A percentile compares a stretch with the other conserved stretches of the same genome.
Conservation (phyloP, 306 rosid genomes). For the Calophaca sinica region DNA sequence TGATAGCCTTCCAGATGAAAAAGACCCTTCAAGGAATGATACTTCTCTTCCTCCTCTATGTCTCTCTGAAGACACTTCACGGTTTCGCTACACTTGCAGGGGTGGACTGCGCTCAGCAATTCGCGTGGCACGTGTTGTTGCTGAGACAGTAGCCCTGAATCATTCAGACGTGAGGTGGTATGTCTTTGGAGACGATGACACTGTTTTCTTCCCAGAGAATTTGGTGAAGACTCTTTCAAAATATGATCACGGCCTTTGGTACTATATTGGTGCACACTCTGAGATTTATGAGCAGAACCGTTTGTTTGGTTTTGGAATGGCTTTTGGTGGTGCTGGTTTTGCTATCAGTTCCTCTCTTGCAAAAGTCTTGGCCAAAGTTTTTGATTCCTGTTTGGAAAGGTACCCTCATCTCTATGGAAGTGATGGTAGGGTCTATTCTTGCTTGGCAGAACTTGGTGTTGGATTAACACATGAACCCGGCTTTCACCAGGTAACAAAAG, state of each 20-base stretch:
- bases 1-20: constrained; percentile 55
- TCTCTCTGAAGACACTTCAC: constrained; percentile 71
- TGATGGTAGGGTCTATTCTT: constrained; percentile 76
- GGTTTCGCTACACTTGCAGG: constrained; percentile 68
- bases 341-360: constrained; percentile 82
- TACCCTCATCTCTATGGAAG: constrained; percentile 93
- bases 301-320: constrained; percentile 76
- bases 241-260: constrained; percentile 82
- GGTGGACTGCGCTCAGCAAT: constrained; percentile 69
- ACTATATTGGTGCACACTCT: constrained; percentile 84
- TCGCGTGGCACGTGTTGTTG: constrained; percentile 81
- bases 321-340: constrained; percentile 92
- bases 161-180: constrained; percentile 81
- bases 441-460: constrained; percentile 90
- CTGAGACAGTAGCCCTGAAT: constrained; percentile 66
- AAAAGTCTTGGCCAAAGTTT: constrained; percentile 63
- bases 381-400: constrained; percentile 81
- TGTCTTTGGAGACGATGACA: constrained; percentile 94
- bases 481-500: constrained; percentile 74
- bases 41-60: constrained; percentile 73
- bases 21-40: constrained; percentile 25
- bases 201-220: constrained; percentile 82
- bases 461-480: constrained; percentile 85
- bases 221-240: constrained; percentile 80
- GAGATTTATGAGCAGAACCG: constrained; percentile 75